phyloP scores from a whole-genome alignment of 2,329 filamentous ascomycete species.

The Thelonectria blattea region DNA sequence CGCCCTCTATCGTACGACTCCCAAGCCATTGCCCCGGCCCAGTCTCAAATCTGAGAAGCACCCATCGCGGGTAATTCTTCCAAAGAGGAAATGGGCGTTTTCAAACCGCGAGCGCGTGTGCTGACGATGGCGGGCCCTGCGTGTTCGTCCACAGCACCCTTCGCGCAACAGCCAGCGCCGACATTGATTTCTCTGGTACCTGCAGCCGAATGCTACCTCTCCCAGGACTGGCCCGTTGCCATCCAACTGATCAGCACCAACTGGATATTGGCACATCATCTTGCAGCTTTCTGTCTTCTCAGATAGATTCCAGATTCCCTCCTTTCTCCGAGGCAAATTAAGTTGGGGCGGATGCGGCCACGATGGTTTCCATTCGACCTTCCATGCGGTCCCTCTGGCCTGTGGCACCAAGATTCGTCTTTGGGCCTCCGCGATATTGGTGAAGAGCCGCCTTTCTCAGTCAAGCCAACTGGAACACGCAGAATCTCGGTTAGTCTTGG shows the following conservation, averaged over 20 bases:
- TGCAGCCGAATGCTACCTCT: conserved; percentile 34
- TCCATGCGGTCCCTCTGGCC: conserved; percentile 1
- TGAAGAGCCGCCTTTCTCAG: not conserved
- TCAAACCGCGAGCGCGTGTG: not conserved
- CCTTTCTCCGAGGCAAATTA: not conserved
- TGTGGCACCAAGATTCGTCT: conserved; percentile 23
- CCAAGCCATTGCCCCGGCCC: conserved; percentile 23
- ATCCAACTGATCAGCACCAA: not conserved
- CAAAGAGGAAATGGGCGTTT: conserved; percentile 21
- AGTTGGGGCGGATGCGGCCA: not conserved
- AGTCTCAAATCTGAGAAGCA: conserved; percentile 27
- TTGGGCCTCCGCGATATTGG: not conserved
- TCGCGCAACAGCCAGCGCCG: conserved; percentile 6
- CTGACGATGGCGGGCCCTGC: not conserved
- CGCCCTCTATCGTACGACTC: conserved; percentile 31
- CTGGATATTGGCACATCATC: conserved; percentile 1
- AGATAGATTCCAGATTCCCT: conserved; percentile 3
- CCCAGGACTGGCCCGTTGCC: not conserved
- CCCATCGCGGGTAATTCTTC: conserved; percentile 20
- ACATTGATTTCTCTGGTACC: conserved; percentile 26
- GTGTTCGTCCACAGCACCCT: not conserved
- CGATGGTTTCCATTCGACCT: not conserved
- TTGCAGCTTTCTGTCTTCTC: conserved; percentile 2
- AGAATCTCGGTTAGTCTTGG: not conserved
- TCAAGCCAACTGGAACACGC: not conserved